Conservation (phyloP, 352 stramenopile genomes). For the Globisporangium ultimum region DNA sequence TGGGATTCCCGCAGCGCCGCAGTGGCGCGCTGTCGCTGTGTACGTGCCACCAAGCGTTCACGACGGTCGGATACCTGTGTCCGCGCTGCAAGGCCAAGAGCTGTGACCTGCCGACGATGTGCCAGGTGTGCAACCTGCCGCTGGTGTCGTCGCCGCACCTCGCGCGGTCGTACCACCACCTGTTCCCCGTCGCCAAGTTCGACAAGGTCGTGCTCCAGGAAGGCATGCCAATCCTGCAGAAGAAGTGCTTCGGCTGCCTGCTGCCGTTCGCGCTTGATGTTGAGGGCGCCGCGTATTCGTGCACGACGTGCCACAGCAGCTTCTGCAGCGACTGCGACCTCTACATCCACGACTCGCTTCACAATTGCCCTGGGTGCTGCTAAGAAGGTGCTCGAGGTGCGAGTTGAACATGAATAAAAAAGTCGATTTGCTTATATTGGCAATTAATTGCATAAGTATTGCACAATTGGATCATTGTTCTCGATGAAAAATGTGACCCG, state of each 20-base stretch:
- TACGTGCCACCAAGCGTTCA: conserved; percentile 84
- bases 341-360: conserved; percentile 97
- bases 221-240: conserved; percentile 16
- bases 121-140: conserved; percentile 95
- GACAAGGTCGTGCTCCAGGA: conserved; percentile 55
- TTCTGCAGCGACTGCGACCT: conserved; percentile 98
- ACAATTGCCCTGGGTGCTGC: conserved; percentile 97
- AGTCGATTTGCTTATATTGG: too few species aligned
- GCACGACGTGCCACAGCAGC: conserved; percentile 85
- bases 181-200: conserved; percentile 97
- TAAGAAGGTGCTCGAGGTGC: conserved; percentile 10
- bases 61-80: conserved; percentile 91
- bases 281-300: conserved; percentile 70
- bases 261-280: conserved; percentile 44
- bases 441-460: too few species aligned
- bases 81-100: conserved; percentile 93
- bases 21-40: conserved; percentile 78
- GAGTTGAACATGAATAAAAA: too few species aligned
- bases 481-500: too few species aligned
- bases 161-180: conserved; percentile 96
- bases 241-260: conserved; percentile 83
- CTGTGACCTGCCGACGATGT: conserved; percentile 94
- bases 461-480: too few species aligned
- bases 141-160: conserved; percentile 97
- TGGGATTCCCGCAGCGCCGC: conserved; percentile 79